Evolutionary conservation across 2,329 filamentous ascomycete species (phyloP).

Genomic region (Ilyonectria sp.): DNA sequence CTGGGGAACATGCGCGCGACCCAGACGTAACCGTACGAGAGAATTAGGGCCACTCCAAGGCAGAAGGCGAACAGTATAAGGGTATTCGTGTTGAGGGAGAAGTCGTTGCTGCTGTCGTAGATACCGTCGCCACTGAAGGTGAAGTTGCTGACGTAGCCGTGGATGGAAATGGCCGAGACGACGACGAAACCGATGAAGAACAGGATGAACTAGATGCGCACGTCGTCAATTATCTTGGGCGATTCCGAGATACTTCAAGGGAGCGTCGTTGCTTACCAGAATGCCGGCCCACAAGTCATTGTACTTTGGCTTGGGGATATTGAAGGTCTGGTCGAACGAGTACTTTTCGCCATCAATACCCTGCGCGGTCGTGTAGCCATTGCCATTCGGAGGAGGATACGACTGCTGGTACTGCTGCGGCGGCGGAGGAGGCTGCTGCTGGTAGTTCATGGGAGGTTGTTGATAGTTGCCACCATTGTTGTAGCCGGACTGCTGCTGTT

Average conservation of each 20-base stretch:
- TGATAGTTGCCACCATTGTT: conserved; percentile 41
- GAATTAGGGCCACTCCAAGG: conserved; percentile 78
- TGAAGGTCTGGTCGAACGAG: conserved; percentile 86
- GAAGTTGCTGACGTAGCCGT: conserved; percentile 79
- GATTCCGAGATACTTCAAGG: neutral
- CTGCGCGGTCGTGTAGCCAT: conserved; percentile 55
- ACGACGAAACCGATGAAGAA: conserved; percentile 82
- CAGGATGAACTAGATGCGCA: conserved; percentile 71
- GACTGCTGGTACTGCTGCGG: conserved; percentile 49
- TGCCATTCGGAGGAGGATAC: conserved; percentile 44
- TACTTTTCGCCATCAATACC: conserved; percentile 62
- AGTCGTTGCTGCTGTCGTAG: conserved; percentile 77
- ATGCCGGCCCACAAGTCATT: conserved; percentile 93
- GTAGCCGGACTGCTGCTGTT: conserved; percentile 35
- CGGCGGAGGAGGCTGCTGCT: conserved; percentile 45
- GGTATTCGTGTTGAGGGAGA: conserved; percentile 84
- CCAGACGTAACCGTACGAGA: conserved; percentile 85
- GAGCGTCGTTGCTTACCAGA: conserved; percentile 66
- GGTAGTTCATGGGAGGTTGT: conserved; percentile 47
- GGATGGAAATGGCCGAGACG: conserved; percentile 82
- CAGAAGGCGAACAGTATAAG: conserved; percentile 88
- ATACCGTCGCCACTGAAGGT: conserved; percentile 79
- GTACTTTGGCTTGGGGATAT: conserved; percentile 86
- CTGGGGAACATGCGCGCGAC: conserved; percentile 85
- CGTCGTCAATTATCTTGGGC: neutral